Base-by-base conservation (phyloP, 345 rosid genomes). In the Heritiera littoralis region DNA sequence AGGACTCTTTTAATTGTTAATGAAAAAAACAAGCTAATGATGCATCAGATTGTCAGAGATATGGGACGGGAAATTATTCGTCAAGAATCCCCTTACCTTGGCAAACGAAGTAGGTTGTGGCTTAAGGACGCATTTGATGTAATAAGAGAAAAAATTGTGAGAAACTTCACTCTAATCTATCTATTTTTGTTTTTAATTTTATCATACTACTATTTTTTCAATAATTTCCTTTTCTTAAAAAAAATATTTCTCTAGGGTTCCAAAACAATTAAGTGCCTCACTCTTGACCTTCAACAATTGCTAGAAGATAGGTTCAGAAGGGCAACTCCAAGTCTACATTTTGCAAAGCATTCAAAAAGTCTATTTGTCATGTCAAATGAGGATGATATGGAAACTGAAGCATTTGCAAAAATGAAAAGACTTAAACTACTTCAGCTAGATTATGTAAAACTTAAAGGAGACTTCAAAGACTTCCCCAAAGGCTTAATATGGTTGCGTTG, bases 21-120 rank as follows among this genome's bases (percentile, higher is more conserved):
- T 55, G 79, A 72, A 52, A 28, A 30, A 12, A 72, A 76, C 65
- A 78, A 1, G 70, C 14, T 85, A 0, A 7, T 43, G 72, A 85
- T 85, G 87, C 85, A 85, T 66, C 72, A 79, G 3, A 75, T 82
- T 45, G 2, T 85, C 28, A 71, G 82, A 69, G 85, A 85, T 43
- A 85, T 82, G 83, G 87, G 85, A 35, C 78, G 84, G 76, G 51
- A 77, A 9, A 78, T 85, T 40, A 55, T 85, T 48, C 77, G 73
- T 7, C 78, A 7, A 77, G 59, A 38, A 17, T 69, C 76, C 35
- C 15, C 2, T 1, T 18, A 55, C 0, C 54, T n/a, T 32, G 87
- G 55, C 10, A 60, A 13, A 17, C 63, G 79, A 7, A 82, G 84
- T 15, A 69, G 85, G 18, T 2, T 85, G 17, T 82, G 85, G 84